Conservation (phyloP, 345 rosid species). For the Noccaea bulbosa region DNA sequence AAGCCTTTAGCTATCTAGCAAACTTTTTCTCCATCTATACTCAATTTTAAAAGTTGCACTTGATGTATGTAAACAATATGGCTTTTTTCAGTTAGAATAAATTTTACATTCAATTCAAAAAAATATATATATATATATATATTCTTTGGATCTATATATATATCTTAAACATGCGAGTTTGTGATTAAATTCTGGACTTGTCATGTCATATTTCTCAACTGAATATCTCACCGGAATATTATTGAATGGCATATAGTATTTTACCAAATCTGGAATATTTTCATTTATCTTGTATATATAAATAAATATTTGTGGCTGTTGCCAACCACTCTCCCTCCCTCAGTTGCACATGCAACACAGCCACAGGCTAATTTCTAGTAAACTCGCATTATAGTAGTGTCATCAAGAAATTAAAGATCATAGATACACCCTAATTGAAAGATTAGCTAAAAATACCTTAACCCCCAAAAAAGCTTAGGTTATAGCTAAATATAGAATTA, state of each 20-base stretch:
- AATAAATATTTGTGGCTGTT: slow-evolving; percentile 25
- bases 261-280: slow-evolving; percentile 28
- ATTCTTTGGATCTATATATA: background rate
- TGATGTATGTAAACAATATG: too few species aligned
- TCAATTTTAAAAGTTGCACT: too few species aligned
- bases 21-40: too few species aligned
- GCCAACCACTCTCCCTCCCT: slow-evolving; percentile 32
- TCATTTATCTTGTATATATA: background rate
- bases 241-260: slow-evolving; percentile 24
- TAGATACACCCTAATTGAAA: slow-evolving; percentile 30
- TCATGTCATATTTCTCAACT: background rate
- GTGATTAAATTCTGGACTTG: slow-evolving; percentile 7
- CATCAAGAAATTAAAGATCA: slow-evolving; percentile 25
- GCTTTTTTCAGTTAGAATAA: too few species aligned
- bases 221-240: background rate
- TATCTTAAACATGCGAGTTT: slow-evolving; percentile 13
- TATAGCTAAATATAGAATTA: background rate
- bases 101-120: too few species aligned
- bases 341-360: slow-evolving; percentile 40
- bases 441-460: slow-evolving; percentile 5
- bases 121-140: too few species aligned
- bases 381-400: slow-evolving; percentile 7
- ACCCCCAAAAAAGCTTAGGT: too few species aligned
- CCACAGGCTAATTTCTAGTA: slow-evolving; percentile 21
- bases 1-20: too few species aligned